Conservation (phyloP, 306 rosid genomes). For the Medicago lupulina region DNA sequence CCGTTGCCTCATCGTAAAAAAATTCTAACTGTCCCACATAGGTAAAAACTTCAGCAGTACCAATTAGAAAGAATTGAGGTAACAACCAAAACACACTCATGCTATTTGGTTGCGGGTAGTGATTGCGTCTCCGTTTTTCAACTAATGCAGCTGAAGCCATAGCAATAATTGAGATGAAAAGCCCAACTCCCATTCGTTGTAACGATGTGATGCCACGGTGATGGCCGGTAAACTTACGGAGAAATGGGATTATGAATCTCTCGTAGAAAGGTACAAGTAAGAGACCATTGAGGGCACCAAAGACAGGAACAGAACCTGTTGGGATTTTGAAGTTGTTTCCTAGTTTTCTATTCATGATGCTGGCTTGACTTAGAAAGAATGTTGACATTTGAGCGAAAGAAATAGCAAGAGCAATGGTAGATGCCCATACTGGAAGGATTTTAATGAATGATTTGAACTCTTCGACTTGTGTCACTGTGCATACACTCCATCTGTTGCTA, state of each 20-base stretch:
- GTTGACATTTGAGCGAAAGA: constrained; percentile 68
- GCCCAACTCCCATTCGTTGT: constrained; percentile 70
- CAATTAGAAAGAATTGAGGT: constrained; percentile 68
- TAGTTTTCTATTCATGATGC: constrained; percentile 49
- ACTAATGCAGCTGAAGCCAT: constrained; percentile 58
- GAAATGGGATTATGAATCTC: constrained; percentile 53
- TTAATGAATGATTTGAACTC: constrained; percentile 58
- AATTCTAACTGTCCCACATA: constrained; percentile 79
- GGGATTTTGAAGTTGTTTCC: constrained; percentile 54
- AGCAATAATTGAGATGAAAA: constrained; percentile 59
- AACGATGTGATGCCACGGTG: constrained; percentile 69
- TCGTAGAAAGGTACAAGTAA: constrained; percentile 65
- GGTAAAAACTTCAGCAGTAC: constrained; percentile 66
- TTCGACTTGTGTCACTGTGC: constrained; percentile 74
- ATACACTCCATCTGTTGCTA: constrained; percentile 49
- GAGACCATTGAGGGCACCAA: constrained; percentile 57
- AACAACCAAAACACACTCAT: constrained; percentile 72
- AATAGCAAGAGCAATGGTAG: constrained; percentile 60
- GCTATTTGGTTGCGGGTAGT: neutral
- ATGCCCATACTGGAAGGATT: constrained; percentile 61
- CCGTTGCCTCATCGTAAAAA: constrained; percentile 72
- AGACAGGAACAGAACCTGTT: constrained; percentile 56
- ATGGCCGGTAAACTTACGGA: constrained; percentile 55
- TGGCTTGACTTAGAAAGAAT: constrained; percentile 66
- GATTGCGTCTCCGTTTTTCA: constrained; percentile 51